These are phyloP conservation scores for Globisporangium acanthophoron DNA, from an alignment of 352 stramenopile species.

Conservation along the genomic window DNA sequence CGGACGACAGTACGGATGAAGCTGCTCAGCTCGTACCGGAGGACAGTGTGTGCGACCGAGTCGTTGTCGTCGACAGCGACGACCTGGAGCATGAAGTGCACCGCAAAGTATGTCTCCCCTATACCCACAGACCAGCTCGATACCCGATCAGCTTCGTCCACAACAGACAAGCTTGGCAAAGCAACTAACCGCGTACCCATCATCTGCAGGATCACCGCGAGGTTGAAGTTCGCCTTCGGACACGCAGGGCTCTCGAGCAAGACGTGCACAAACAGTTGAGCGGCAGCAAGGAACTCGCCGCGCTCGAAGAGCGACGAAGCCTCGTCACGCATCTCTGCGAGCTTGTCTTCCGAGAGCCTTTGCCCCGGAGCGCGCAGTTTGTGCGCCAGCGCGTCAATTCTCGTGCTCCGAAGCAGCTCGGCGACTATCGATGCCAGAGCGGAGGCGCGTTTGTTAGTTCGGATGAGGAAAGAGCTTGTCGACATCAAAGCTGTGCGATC, in stretches of 20 bases:
- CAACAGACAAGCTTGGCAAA: not conserved
- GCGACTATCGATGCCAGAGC: not conserved
- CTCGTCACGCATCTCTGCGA: conserved; percentile 40
- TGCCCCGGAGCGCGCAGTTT: not conserved
- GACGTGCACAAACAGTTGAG: conserved; percentile 41
- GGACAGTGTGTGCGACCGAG: conserved; percentile 70
- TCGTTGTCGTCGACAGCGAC: conserved; percentile 57
- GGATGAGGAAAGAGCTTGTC: too few species aligned
- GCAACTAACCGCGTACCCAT: conserved; percentile 26
- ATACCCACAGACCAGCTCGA: not conserved
- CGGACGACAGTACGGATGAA: not conserved
- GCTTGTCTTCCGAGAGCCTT: not conserved
- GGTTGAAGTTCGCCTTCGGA: conserved; percentile 70
- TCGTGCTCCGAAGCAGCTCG: not conserved
- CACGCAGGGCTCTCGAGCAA: conserved; percentile 42
- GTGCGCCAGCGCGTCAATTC: not conserved
- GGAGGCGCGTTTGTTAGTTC: too few species aligned
- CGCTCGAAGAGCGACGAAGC: conserved; percentile 42
- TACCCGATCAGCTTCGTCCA: not conserved
- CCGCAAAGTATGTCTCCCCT: conserved; percentile 67
- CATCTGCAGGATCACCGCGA: conserved; percentile 68
- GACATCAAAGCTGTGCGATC: not conserved
- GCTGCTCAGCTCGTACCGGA: conserved; percentile 26
- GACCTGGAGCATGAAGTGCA: conserved; percentile 66
- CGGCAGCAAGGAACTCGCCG: conserved; percentile 42